Evolutionary conservation across 129 eudicot genomes (phyloP), one percentile per base, ranked within the genome.

Genomic region (Flaveria bidentis): DNA sequence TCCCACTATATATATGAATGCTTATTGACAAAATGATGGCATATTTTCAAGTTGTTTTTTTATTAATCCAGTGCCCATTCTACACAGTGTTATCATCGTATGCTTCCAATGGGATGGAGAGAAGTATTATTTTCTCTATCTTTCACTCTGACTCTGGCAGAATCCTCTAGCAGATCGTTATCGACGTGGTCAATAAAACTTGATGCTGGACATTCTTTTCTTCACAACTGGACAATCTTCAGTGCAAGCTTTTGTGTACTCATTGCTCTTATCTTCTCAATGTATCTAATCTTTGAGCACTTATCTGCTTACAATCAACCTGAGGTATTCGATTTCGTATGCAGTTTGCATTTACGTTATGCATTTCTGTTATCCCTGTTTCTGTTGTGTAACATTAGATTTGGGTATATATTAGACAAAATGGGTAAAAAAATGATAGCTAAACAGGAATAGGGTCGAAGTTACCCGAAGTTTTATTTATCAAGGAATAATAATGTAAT

Each of bases 221-320:
- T 94, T 49, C 86, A 94, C 84, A 84, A 76, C 64, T 94, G 93
- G 97, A 78, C 96, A 4, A 79, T 89, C 42, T 78, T 75, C 67
- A 91, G 93, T 77, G 88, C 97, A 57, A 84, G 89, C 45, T 72
- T 94, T 69, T 91, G 93, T 73, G 97, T 94, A 46, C 82, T 88
- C 28, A 86, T 82, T 78, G 94, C 99, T 66, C 89, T 94, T 71
- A 73, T 94, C 60, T 79, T 94, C 12, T 89, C 97, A 45, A 77
- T 85, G 87, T 90, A 86, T 83, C 98, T 90, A 22, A 79, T 90
- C 45, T 88, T 90, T 64, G 96, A 90, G 89, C 98, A 92, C 82
- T 80, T 92, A 66, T 84, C 92, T 23, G 86, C 96, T 8, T 92
- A 90, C 87, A 84, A 92, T 83, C 96, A 92, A 77, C 96, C 98